Percentiles rank a stretch among this genome's conserved stretches.
Evolutionary conservation across 148 eudicot genomes (phyloP).

Genomic region (Polygonum aviculare): DNA sequence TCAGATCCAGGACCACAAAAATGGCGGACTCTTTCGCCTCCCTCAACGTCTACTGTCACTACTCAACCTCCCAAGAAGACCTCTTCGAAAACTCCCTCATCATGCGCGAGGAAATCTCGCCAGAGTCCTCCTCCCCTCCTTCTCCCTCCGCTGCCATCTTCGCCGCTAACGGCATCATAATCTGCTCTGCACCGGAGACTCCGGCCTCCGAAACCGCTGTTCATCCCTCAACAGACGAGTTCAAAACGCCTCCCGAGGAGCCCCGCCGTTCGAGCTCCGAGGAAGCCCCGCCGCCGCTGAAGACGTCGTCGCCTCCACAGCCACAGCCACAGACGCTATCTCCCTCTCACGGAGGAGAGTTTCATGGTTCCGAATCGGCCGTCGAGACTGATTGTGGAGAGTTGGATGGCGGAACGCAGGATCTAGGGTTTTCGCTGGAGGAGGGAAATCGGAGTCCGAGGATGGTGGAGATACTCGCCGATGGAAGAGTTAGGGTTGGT

Average conservation of each 20-base stretch:
- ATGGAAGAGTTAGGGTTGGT: not conserved
- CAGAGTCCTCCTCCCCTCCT: not conserved
- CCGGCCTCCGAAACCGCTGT: not conserved
- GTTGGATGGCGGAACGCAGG: conserved; percentile 12
- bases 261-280: conserved; percentile 10
- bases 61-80: conserved; percentile 31
- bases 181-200: conserved; percentile 18
- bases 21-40: conserved; percentile 18
- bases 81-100: conserved; percentile 13
- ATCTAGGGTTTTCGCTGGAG: conserved; percentile 26
- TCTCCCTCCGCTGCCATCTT: conserved; percentile 4
- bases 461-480: not conserved
- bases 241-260: conserved; percentile 18
- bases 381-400: conserved; percentile 4
- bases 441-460: conserved; percentile 1
- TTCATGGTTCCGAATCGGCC: not conserved
- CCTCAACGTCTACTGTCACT: conserved; percentile 9
- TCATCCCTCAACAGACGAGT: conserved; percentile 5
- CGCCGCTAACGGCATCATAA: conserved; percentile 13
- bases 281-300: conserved; percentile 3
- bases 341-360: not conserved
- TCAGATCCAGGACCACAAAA: not conserved
- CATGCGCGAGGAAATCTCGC: conserved; percentile 15
- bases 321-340: not conserved
- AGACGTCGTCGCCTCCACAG: not conserved